These are phyloP conservation scores for Epithele typhae DNA, from an alignment of 768 basidiomycete genomes.

Conservation along the genomic window DNA sequence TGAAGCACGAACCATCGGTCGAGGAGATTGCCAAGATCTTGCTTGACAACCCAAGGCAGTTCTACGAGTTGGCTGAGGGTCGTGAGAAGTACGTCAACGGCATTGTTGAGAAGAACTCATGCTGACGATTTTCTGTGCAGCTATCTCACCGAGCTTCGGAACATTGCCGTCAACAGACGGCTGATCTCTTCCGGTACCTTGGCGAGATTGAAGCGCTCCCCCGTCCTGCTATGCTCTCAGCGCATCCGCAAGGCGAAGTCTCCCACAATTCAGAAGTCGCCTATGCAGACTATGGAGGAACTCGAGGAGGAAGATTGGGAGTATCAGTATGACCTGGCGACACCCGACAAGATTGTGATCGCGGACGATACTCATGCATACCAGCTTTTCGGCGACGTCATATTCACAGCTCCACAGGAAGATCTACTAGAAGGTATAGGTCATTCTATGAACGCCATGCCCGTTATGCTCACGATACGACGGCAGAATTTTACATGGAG, in stretches of 20 bases:
- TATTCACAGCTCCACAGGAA: conserved; percentile 84
- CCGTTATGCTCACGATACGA: not conserved
- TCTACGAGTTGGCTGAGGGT: conserved; percentile 69
- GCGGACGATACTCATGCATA: conserved; percentile 84
- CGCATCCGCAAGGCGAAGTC: conserved; percentile 38
- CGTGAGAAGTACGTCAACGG: conserved; percentile 52
- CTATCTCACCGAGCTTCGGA: conserved; percentile 77
- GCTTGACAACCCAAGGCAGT: conserved; percentile 61
- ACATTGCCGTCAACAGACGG: conserved; percentile 72
- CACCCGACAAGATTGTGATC: conserved; percentile 68
- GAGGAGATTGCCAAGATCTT: conserved; percentile 75
- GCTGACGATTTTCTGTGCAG: conserved; percentile 34
- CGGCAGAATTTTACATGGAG: conserved; percentile 63
- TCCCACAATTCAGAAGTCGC: conserved; percentile 15
- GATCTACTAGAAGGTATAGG: conserved; percentile 77
- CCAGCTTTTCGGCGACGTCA: conserved; percentile 70
- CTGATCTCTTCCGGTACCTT: conserved; percentile 49
- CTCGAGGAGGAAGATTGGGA: conserved; percentile 76
- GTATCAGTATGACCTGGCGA: conserved; percentile 63
- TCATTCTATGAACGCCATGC: not conserved
- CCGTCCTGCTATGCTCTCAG: conserved; percentile 73
- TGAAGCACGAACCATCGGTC: conserved; percentile 81
- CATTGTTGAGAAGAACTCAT: not conserved
- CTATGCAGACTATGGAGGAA: conserved; percentile 26
- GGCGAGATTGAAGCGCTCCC: conserved; percentile 60